These are phyloP conservation scores for Ophiostoma perfectum DNA, from an alignment of 2,329 filamentous ascomycete genomes.

Conservation along the genomic window DNA sequence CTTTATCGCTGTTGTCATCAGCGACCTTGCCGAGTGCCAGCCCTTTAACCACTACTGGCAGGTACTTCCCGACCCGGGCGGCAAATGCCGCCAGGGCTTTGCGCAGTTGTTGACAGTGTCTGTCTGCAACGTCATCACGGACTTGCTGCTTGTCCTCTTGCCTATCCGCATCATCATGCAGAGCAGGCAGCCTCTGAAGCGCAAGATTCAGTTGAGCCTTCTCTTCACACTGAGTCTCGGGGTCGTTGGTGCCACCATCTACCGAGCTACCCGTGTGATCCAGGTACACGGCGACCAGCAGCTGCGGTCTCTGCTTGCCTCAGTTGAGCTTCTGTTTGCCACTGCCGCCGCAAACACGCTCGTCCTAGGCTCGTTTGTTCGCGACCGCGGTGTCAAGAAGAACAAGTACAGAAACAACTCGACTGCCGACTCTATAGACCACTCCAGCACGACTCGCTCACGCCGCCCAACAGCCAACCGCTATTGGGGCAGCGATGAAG, in stretches of 20 bases:
- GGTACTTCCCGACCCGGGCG: conserved; percentile 77
- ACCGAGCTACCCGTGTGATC: conserved; percentile 76
- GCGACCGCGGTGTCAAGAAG: conserved; percentile 87
- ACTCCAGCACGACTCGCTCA: conserved; percentile 34
- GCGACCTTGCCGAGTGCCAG: conserved; percentile 76
- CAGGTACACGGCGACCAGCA: conserved; percentile 67
- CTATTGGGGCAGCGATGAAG: conserved; percentile 85
- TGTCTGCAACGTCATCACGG: conserved; percentile 80
- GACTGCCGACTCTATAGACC: conserved; percentile 58
- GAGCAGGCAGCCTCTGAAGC: conserved; percentile 68
- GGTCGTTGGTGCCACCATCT: conserved; percentile 73
- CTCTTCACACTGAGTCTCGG: conserved; percentile 81
- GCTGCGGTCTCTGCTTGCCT: conserved; percentile 81
- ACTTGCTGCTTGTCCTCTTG: conserved; percentile 79
- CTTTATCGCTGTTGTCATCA: conserved; percentile 73
- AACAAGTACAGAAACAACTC: conserved; percentile 68
- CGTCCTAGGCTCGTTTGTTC: conserved; percentile 85
- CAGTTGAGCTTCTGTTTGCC: conserved; percentile 83
- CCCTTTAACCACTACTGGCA: conserved; percentile 73
- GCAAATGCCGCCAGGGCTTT: conserved; percentile 78
- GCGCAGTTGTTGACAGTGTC: conserved; percentile 86
- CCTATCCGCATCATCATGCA: conserved; percentile 82
- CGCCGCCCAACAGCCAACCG: conserved; percentile 51
- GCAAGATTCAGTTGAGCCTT: conserved; percentile 71
- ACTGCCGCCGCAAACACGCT: conserved; percentile 82